phyloP scores from a whole-genome alignment of 768 basidiomycete species.

The Clitopilus hobsonii region DNA sequence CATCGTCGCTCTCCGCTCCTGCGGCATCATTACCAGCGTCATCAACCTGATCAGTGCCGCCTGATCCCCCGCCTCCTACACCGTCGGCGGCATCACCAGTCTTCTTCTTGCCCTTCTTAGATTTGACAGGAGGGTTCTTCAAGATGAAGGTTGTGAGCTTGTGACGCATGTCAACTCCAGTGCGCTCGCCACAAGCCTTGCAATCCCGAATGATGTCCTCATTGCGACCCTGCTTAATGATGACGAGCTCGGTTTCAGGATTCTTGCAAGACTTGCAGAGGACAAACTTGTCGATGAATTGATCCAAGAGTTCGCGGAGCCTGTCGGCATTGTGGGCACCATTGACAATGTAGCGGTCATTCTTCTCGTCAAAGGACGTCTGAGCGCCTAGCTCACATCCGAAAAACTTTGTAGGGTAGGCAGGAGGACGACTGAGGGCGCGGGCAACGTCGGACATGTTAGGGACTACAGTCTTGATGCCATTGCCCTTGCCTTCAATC shows the following conservation, averaged over 20 bases:
- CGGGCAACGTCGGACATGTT: slow-evolving; percentile 99
- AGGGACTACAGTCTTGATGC: slow-evolving; percentile 98
- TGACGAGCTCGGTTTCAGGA: slow-evolving; percentile 93
- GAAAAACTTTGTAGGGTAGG: slow-evolving; percentile 98
- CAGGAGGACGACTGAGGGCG: slow-evolving; percentile 89
- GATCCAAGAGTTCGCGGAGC: slow-evolving; percentile 92
- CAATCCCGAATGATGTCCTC: slow-evolving; percentile 95
- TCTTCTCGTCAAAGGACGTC: slow-evolving; percentile 93
- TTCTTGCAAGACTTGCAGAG: slow-evolving; percentile 98
- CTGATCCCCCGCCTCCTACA: slow-evolving; percentile 19
- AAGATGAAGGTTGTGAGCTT: slow-evolving; percentile 94
- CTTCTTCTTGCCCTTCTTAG: slow-evolving; percentile 68
- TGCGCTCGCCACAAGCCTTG: slow-evolving; percentile 96
- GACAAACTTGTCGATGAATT: slow-evolving; percentile 98
- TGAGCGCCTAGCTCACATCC: slow-evolving; percentile 98
- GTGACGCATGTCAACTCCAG: slow-evolving; percentile 92
- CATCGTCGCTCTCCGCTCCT: slow-evolving; percentile 82
- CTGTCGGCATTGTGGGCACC: slow-evolving; percentile 91
- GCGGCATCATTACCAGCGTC: slow-evolving; percentile 39
- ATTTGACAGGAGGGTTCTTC: slow-evolving; percentile 93
- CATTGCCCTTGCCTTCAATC: slow-evolving; percentile 99
- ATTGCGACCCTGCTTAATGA: slow-evolving; percentile 73
- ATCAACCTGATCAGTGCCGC: slow-evolving; percentile 29
- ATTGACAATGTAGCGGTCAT: slow-evolving; percentile 98
- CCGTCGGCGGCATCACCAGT: slow-evolving; percentile 21